A percentile compares a stretch with the other conserved stretches of the same genome.
These are phyloP conservation scores for Nannochloropsis granulata DNA, from an alignment of 108 stramenopile species.

Conservation along the genomic window DNA sequence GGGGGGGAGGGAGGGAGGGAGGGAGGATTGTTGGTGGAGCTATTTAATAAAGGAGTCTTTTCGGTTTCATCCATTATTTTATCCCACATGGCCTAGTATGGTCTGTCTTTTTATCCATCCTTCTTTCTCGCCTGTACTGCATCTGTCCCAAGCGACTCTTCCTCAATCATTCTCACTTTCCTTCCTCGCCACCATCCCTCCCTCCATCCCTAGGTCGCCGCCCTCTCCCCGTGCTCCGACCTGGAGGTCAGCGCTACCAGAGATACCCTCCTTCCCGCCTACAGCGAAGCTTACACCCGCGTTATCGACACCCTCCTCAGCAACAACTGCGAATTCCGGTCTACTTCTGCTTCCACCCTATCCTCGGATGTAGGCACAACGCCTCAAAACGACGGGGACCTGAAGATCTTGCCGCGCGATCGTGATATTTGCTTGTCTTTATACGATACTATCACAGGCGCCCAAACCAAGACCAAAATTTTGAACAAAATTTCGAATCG, in stretches of 20 bases:
- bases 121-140: not conserved
- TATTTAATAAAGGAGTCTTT: too few relatives aligned
- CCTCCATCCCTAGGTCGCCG: not conserved
- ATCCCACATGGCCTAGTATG: too few relatives aligned
- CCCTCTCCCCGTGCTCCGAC: not conserved
- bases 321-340: not conserved
- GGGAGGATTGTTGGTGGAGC: too few relatives aligned
- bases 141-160: not conserved
- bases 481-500: conserved; percentile 11
- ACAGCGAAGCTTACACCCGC: not conserved
- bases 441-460: not conserved
- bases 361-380: not conserved
- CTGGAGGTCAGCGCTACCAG: not conserved
- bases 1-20: too few relatives aligned
- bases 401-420: not conserved
- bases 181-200: not conserved
- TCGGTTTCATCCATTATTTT: too few relatives aligned
- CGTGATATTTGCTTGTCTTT: conserved; percentile 12
- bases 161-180: not conserved
- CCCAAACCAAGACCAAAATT: conserved; percentile 1
- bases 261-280: not conserved
- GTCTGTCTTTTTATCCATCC: too few relatives aligned
- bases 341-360: not conserved
- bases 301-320: not conserved
- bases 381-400: not conserved